A percentile compares a stretch with the other conserved stretches of the same genome.
Conservation (phyloP, 2,329 filamentous ascomycete species). For the Pezicula rhizophila region DNA sequence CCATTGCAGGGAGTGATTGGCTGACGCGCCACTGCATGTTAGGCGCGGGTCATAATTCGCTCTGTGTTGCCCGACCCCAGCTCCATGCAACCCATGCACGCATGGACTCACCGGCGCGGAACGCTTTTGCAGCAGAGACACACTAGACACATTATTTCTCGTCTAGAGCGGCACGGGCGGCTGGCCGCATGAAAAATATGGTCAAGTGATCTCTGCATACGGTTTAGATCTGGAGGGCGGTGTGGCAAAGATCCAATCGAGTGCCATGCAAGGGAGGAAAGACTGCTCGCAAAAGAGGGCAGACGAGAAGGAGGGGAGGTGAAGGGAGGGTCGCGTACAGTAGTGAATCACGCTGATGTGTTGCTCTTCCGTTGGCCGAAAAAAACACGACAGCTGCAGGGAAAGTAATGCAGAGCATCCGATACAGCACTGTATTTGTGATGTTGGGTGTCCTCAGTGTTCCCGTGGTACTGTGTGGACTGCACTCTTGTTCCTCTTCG, state of each 20-base stretch:
- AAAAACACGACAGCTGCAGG: too few relatives aligned
- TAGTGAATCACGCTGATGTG: not conserved
- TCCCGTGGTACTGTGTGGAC: too few relatives aligned
- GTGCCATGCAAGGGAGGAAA: not conserved
- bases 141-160: not conserved
- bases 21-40: not conserved
- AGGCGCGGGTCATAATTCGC: not conserved
- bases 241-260: slow-evolving; percentile 8
- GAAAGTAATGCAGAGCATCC: too few relatives aligned
- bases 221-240: slow-evolving; percentile 13
- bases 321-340: not conserved
- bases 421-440: too few relatives aligned
- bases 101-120: slow-evolving; percentile 1
- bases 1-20: not conserved
- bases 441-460: too few relatives aligned
- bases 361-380: not conserved
- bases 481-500: too few relatives aligned
- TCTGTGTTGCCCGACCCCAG: slow-evolving; percentile 6
- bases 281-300: not conserved
- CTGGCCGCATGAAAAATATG: slow-evolving; percentile 19
- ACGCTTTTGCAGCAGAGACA: slow-evolving; percentile 16
- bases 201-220: slow-evolving; percentile 18
- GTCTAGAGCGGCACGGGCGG: slow-evolving; percentile 23
- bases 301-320: not conserved
- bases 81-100: slow-evolving; percentile 19